phyloP scores from a whole-genome alignment of 2,329 filamentous ascomycete genomes.

The Penicillium sp. region DNA sequence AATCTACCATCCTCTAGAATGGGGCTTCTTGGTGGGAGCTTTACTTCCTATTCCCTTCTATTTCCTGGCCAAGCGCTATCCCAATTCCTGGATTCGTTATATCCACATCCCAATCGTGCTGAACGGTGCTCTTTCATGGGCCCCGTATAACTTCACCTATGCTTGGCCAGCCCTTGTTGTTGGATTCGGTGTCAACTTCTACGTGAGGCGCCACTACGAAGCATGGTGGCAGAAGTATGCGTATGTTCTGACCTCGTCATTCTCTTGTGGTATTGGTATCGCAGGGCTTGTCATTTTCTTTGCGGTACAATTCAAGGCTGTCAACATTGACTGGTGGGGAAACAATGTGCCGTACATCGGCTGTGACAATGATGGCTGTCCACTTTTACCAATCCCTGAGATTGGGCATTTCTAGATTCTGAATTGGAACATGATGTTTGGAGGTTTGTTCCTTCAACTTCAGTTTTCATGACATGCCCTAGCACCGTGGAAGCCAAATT shows the following conservation, averaged over 20 bases:
- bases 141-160: conserved; percentile 50
- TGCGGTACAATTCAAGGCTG: conserved; percentile 43
- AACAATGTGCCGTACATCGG: conserved; percentile 11
- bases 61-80: conserved; percentile 46
- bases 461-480: too few species aligned
- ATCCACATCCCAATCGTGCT: conserved; percentile 49
- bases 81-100: conserved; percentile 27
- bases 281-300: conserved; percentile 58
- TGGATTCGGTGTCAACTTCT: conserved; percentile 53
- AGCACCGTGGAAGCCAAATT: too few species aligned
- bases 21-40: conserved; percentile 55
- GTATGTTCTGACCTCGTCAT: conserved; percentile 55
- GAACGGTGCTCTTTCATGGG: conserved; percentile 12
- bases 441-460: too few species aligned
- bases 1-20: conserved; percentile 51
- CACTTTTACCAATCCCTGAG: background rate
- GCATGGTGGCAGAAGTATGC: conserved; percentile 58
- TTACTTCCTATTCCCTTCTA: conserved; percentile 49
- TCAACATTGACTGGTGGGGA: conserved; percentile 33
- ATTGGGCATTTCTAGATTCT: background rate
- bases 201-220: conserved; percentile 48
- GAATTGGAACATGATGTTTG: too few species aligned
- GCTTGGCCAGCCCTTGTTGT: conserved; percentile 51
- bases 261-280: conserved; percentile 54
- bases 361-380: background rate